phyloP scores from a whole-genome alignment of 2,329 filamentous ascomycete species.

The Furcasterigmium furcatum region DNA sequence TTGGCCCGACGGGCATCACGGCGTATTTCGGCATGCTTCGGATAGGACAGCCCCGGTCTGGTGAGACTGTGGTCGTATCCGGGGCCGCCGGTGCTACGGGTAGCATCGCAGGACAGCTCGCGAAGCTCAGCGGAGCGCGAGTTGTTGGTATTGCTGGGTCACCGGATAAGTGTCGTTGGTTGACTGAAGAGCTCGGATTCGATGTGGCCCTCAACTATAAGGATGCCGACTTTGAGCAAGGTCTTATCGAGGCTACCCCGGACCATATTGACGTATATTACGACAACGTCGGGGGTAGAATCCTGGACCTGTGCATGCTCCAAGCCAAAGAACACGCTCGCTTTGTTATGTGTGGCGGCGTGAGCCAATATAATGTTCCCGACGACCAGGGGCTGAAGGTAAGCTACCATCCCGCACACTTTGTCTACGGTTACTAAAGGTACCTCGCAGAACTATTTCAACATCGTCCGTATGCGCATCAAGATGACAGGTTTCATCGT shows the following conservation, averaged over 20 bases:
- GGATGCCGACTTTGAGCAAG: slow-evolving; percentile 53
- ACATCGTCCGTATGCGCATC: slow-evolving; percentile 52
- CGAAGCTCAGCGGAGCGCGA: slow-evolving; percentile 63
- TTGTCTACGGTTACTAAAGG: slow-evolving; percentile 20
- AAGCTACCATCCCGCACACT: slow-evolving; percentile 12
- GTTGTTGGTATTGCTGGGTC: slow-evolving; percentile 65
- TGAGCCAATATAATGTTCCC: slow-evolving; percentile 65
- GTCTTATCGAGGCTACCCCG: slow-evolving; percentile 57
- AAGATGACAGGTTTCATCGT: slow-evolving; percentile 72
- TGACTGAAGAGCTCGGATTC: slow-evolving; percentile 62
- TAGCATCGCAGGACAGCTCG: slow-evolving; percentile 73
- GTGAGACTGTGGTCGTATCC: slow-evolving; percentile 74
- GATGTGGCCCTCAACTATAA: slow-evolving; percentile 71
- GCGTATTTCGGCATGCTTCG: slow-evolving; percentile 73
- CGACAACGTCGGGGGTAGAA: slow-evolving; percentile 72
- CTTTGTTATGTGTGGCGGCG: slow-evolving; percentile 69
- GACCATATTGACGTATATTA: slow-evolving; percentile 67
- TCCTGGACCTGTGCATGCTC: slow-evolving; percentile 61
- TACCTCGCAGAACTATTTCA: slow-evolving; percentile 41
- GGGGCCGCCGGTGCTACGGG: slow-evolving; percentile 78
- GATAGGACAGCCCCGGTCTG: slow-evolving; percentile 63
- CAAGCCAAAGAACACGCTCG: slow-evolving; percentile 60
- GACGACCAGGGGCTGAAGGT: slow-evolving; percentile 52
- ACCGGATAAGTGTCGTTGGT: slow-evolving; percentile 64
- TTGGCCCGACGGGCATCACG: slow-evolving; percentile 68